These are phyloP conservation scores for Physaria fendleri DNA, from an alignment of 345 rosid genomes.

Conservation along the genomic window DNA sequence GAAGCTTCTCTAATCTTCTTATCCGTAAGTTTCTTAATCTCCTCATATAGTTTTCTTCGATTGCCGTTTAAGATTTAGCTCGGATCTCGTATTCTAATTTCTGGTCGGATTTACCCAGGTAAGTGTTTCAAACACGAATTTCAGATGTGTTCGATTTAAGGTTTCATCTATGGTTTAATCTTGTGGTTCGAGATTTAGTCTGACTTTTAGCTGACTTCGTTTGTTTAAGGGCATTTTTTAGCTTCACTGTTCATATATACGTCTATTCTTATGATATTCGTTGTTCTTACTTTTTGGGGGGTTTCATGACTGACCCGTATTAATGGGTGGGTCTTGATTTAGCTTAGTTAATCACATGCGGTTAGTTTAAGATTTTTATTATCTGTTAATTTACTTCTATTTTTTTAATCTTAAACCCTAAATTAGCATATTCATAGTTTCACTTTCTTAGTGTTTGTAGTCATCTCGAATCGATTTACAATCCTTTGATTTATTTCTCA, in stretches of 20 bases:
- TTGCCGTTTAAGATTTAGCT: conserved; percentile 46
- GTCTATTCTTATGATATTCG: conserved; percentile 32
- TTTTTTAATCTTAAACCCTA: conserved; percentile 43
- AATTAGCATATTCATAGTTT: conserved; percentile 16
- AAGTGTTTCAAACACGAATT: conserved; percentile 17
- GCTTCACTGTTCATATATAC: conserved; percentile 45
- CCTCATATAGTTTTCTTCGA: conserved; percentile 20
- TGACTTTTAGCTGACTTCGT: conserved; percentile 29
- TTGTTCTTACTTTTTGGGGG: conserved; percentile 15
- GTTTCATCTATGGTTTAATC: conserved; percentile 11
- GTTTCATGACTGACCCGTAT: conserved; percentile 30
- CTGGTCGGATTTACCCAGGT: conserved; percentile 22
- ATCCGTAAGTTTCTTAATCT: conserved; percentile 28
- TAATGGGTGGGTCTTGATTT: conserved; percentile 32
- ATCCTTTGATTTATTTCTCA: too few relatives aligned
- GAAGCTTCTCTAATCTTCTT: conserved; percentile 10
- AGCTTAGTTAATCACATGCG: conserved; percentile 22
- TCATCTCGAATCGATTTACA: too few relatives aligned
- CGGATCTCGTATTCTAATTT: conserved; percentile 17
- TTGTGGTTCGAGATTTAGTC: conserved; percentile 13
- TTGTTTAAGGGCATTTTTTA: conserved; percentile 19
- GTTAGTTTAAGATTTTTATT: conserved; percentile 19
- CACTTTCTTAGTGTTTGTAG: conserved; percentile 16
- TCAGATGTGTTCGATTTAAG: conserved; percentile 21
- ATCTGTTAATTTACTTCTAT: conserved; percentile 35